Evolutionary conservation across 108 stramenopile genomes (phyloP), one percentile per base, ranked within the genome.

Genomic region (Fragilariopsis cylindrus): DNA sequence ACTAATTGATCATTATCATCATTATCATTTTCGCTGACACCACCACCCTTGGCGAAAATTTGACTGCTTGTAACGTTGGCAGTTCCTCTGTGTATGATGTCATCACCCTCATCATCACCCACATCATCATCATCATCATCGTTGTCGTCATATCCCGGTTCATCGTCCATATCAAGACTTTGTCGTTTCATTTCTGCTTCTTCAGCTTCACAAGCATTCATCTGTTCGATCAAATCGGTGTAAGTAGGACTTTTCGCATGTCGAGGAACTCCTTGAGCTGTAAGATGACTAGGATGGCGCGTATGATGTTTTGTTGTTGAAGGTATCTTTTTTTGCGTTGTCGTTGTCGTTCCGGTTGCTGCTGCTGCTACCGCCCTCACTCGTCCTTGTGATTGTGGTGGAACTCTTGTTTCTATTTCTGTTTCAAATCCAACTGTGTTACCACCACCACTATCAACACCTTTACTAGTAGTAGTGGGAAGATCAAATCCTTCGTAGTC

Each of bases 191-290:
- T 68, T 68, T 68, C 67, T 0, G 47, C 49, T 40, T 68, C 30
- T 68, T 68, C 19, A 30, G 48, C 49, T 52, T 68, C 67, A 19
- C 21, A 7, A 1, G 9, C 49, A 68, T 68, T 48, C 67, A 68
- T 50, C 42, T 68, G 16, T 3, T 68, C 16, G 3, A 68, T 68
- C 16, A 68, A 52, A 68, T 50, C 48, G 1, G 7, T 40, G 6
- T 50, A 18, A 5, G 67, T 68, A 45, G 62, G 42, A 9, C 9
- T 63, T 43, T 43, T 63, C 19, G 67, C 48, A n/a, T 68, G 67
- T 50, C 67, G 67, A 15, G 7, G 4, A 4, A 19, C 48, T 30
- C 21, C 49, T 53, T 53, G 52, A 53, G 15, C 15, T 53, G 12
- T 12, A 53, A 12, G 52, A 12, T 15, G 12, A 12, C 12, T 53